Evolutionary conservation across 306 rosid species (phyloP), one percentile per base, ranked within the genome.

Genomic region (Pyrus bretschneideri): DNA sequence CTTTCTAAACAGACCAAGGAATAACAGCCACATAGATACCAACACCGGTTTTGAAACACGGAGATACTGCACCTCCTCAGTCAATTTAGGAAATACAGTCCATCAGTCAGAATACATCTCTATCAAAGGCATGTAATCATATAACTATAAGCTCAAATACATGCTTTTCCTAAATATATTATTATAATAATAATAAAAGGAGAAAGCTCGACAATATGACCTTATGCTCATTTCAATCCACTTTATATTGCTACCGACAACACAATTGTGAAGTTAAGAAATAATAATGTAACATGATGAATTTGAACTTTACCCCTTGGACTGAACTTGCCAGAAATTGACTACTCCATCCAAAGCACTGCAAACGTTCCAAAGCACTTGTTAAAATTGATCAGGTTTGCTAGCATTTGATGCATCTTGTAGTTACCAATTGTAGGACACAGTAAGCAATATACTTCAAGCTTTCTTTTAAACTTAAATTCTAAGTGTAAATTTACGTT

Each of bases 331-430:
- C 96, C 98, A 93, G 79, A 93, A 80, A 82, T 85, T 86, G 86
- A 93, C 85, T 38, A 88, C 68, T 75, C 97, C 93, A 84, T 93
- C 98, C 87, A 93, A 83, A 35, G 97, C 90, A 79, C 97, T 93
- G 92, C 75, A 85, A 81, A 51, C 64, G 84, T 85, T 79, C 80
- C 78, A 72, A 88, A 83, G 75, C 65, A 68, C 25, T 27, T 73
- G 30, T 70, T 75, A 62, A 74, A 62, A 18, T 74, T 62, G n/a
- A 30, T 35, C 15, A 14, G 14, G 18, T 46, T 73, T 27, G 25
- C 23, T 65, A 45, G 45, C 61, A 14, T 29, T 59, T 62, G 61
- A 62, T 44, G 77, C 52, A 74, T 60, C 44, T 27, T 1, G 11
- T 35, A 61, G 67, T 25, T 61, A 61, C 67, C 35, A 72, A 23